phyloP scores from a whole-genome alignment of 139 green algal genomes.

The Coelastrella sp. region DNA sequence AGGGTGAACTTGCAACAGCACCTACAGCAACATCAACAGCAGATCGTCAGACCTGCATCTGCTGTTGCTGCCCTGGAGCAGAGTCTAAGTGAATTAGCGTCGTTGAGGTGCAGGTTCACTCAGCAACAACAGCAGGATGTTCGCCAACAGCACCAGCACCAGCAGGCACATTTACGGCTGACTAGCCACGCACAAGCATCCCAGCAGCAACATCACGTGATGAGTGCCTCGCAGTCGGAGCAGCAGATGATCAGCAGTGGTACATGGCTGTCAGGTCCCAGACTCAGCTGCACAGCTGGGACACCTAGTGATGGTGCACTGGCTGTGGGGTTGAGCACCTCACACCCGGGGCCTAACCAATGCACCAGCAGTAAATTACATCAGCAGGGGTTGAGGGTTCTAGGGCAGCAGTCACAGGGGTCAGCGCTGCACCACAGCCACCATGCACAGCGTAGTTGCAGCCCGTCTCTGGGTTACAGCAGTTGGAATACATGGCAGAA shows the following conservation, averaged over 20 bases:
- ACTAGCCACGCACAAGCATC: too few species aligned
- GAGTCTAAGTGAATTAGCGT: constrained; percentile 12
- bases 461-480: not conserved
- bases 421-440: not conserved
- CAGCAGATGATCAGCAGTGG: not conserved
- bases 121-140: not conserved
- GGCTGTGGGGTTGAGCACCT: too few species aligned
- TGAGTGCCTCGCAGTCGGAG: not conserved
- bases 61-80: constrained; percentile 34
- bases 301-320: too few species aligned
- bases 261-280: not conserved
- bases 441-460: not conserved
- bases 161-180: not conserved
- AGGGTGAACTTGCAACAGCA: too few species aligned
- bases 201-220: not conserved
- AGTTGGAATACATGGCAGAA: constrained; percentile 5
- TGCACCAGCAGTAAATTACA: not conserved
- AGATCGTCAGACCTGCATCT: constrained; percentile 3
- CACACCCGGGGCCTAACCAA: too few species aligned
- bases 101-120: not conserved
- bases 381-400: not conserved
- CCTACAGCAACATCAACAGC: not conserved
- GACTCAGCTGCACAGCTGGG: not conserved
- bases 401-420: not conserved
- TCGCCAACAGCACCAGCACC: constrained; percentile 2